Evolutionary conservation across 1,139 yeast species (phyloP).

Genomic region (Kurtzmaniella quercitrusa): DNA sequence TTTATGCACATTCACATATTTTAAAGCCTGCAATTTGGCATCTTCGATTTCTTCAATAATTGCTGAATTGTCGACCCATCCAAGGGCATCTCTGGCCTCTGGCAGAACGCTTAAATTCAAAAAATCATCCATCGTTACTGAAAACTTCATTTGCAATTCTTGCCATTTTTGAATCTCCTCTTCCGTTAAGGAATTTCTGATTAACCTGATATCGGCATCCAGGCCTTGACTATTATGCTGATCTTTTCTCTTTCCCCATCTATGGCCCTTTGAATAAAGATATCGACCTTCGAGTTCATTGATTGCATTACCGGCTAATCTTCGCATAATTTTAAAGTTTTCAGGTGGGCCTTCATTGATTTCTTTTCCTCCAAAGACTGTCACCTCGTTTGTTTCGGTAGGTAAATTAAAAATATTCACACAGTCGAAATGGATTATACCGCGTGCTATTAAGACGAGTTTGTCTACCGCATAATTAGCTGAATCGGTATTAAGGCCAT

Average conservation of each 20-base stretch:
- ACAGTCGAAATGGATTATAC: slow-evolving; percentile 23
- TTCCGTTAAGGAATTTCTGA: slow-evolving; percentile 10
- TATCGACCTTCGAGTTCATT: slow-evolving; percentile 19
- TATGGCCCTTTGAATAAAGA: slow-evolving; percentile 11
- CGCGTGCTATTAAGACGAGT: slow-evolving; percentile 18
- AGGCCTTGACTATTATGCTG: slow-evolving; percentile 3
- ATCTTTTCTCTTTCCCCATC: slow-evolving; percentile 5
- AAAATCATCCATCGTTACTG: neutral
- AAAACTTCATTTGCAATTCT: slow-evolving; percentile 8
- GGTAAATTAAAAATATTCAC: slow-evolving; percentile 21
- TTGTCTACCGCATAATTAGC: slow-evolving; percentile 3
- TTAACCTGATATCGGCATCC: neutral
- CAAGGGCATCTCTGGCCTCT: neutral
- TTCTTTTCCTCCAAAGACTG: slow-evolving; percentile 8
- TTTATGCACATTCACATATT: slow-evolving; percentile 7
- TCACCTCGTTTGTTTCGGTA: slow-evolving; percentile 13
- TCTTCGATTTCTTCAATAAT: neutral
- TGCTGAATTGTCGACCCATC: neutral
- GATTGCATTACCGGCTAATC: slow-evolving; percentile 17
- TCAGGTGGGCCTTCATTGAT: slow-evolving; percentile 18
- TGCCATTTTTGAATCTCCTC: slow-evolving; percentile 16
- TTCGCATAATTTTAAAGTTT: slow-evolving; percentile 24
- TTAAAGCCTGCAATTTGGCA: slow-evolving; percentile 1
- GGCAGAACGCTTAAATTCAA: too few relatives aligned
- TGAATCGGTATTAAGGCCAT: slow-evolving; percentile 10